phyloP scores from a whole-genome alignment of 1,284 basidiomycete genomes.

The Ganoderma lucidum region DNA sequence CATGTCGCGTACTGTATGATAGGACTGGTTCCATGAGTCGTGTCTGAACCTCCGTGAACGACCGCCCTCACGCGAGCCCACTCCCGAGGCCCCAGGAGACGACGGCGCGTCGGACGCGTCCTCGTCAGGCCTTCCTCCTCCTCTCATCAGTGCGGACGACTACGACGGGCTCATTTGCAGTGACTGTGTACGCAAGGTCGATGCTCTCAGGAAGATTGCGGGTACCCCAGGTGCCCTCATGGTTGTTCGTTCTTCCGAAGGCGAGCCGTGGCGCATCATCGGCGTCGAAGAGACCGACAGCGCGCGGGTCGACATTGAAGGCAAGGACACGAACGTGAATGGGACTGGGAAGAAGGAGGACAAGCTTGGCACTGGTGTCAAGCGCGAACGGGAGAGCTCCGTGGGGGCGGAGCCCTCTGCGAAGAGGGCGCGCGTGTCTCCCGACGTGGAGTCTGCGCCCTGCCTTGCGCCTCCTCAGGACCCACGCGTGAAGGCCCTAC shows the following conservation, averaged over 20 bases:
- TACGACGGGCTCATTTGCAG: constrained; percentile 80
- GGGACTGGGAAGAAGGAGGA: constrained; percentile 8
- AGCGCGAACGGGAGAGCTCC: constrained; percentile 57
- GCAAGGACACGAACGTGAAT: constrained; percentile 9
- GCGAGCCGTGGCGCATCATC: constrained; percentile 60
- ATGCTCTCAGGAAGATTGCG: constrained; percentile 64
- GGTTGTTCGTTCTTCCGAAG: constrained; percentile 56
- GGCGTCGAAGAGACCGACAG: constrained; percentile 39
- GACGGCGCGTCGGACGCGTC: constrained; percentile 68
- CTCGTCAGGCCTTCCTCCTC: constrained; percentile 68
- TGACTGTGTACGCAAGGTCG: constrained; percentile 62
- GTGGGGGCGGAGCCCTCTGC: constrained; percentile 48
- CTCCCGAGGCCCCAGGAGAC: constrained; percentile 42
- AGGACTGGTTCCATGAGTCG: constrained; percentile 91
- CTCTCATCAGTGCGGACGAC: constrained; percentile 67
- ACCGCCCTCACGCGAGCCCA: constrained; percentile 53
- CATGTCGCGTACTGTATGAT: background rate
- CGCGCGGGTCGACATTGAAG: constrained; percentile 28
- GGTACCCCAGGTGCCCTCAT: constrained; percentile 71
- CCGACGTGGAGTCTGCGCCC: constrained; percentile 34
- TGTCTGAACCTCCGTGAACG: constrained; percentile 79
- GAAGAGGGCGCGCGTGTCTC: constrained; percentile 54
- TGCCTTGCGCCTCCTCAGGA: constrained; percentile 64
- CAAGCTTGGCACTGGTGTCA: constrained; percentile 45
- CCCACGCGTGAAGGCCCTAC: constrained; percentile 37